Percentiles rank a stretch among this genome's conserved stretches.
These are phyloP conservation scores for Clonostachys chloroleuca DNA, from an alignment of 2,329 filamentous ascomycete species.

Conservation along the genomic window DNA sequence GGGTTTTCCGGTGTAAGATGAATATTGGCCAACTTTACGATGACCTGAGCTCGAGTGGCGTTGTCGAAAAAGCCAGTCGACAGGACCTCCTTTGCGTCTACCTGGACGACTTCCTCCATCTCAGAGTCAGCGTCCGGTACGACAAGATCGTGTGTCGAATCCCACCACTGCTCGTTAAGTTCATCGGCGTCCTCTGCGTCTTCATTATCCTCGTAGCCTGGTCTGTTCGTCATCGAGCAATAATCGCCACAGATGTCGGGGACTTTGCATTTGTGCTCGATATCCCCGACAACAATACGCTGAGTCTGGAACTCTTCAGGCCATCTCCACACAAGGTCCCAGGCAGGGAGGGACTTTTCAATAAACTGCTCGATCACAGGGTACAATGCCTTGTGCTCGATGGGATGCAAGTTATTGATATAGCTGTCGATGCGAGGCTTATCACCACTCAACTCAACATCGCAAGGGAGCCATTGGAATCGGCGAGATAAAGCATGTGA, in stretches of 20 bases:
- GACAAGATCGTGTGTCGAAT: conserved; percentile 12
- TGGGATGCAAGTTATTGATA: conserved; percentile 36
- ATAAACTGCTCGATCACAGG: conserved; percentile 23
- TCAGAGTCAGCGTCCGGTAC: conserved; percentile 8
- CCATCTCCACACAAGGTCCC: conserved; percentile 14
- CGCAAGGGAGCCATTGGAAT: conserved; percentile 8
- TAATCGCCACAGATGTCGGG: too few species aligned
- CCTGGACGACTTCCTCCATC: neutral
- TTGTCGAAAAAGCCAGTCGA: conserved; percentile 18
- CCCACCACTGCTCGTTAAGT: conserved; percentile 19
- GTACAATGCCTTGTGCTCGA: conserved; percentile 14
- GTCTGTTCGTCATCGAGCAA: conserved; percentile 11
- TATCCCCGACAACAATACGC: too few species aligned
- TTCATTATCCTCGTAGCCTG: conserved; percentile 15
- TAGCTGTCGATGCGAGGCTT: conserved; percentile 28
- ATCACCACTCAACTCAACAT: conserved; percentile 26
- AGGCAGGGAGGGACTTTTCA: conserved; percentile 26
- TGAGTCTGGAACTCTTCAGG: too few species aligned
- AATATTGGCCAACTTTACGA: conserved; percentile 60
- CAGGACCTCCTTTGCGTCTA: conserved; percentile 14
- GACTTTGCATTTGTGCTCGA: too few species aligned
- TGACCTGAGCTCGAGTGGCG: conserved; percentile 46
- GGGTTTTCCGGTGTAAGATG: conserved; percentile 56
- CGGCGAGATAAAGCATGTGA: neutral
- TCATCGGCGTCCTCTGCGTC: conserved; percentile 10